Evolutionary conservation across 176 grass and related monocot genomes (phyloP).

Genomic region (Oryza nivara): DNA sequence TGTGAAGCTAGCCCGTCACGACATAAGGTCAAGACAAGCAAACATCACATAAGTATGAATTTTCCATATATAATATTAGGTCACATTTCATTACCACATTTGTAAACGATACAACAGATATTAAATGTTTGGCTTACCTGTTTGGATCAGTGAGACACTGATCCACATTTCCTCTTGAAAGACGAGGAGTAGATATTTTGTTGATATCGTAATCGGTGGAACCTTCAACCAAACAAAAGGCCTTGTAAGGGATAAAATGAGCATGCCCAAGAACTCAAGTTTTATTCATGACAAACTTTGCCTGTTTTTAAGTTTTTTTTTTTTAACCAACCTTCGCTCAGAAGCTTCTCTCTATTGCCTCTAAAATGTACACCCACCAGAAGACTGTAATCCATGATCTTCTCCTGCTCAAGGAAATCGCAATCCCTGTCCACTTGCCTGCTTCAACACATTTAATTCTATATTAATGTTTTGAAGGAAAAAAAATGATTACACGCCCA

Average conservation of each 20-base stretch:
- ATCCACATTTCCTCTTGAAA: constrained; percentile 70
- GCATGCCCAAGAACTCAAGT: constrained; percentile 1
- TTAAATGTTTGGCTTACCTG: constrained; percentile 53
- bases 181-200: constrained; percentile 31
- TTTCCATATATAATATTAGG: background rate
- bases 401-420: constrained; percentile 95
- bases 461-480: constrained; percentile 12
- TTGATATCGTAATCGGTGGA: constrained; percentile 46
- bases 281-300: background rate
- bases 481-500: constrained; percentile 14
- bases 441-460: constrained; percentile 39
- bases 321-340: constrained; percentile 61
- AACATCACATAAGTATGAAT: constrained; percentile 23
- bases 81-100: constrained; percentile 14
- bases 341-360: constrained; percentile 51
- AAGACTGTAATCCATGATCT: constrained; percentile 99
- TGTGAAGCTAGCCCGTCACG: constrained; percentile 35
- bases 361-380: constrained; percentile 91
- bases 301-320: constrained; percentile 16
- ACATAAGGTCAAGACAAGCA: constrained; percentile 12
- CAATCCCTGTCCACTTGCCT: constrained; percentile 99
- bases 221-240: constrained; percentile 57
- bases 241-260: constrained; percentile 40
- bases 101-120: constrained; percentile 17
- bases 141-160: constrained; percentile 62